Conservation (phyloP, 345 rosid species). For the Anacardium occidentale region DNA sequence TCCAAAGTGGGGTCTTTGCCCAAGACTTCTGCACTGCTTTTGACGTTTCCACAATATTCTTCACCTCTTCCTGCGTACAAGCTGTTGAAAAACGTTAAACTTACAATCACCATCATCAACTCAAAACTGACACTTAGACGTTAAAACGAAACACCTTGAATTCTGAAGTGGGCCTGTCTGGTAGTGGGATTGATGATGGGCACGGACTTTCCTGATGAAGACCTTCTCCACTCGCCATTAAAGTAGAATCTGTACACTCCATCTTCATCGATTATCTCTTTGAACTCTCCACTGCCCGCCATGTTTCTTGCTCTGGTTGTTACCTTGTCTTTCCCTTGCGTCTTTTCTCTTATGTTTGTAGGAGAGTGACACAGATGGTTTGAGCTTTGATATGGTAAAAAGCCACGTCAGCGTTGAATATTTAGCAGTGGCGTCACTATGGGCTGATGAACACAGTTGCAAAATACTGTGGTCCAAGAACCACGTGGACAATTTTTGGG, state of each 20-base stretch:
- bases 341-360: background rate
- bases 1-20: slow-evolving; percentile 48
- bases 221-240: slow-evolving; percentile 36
- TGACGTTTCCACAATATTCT: slow-evolving; percentile 35
- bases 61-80: slow-evolving; percentile 42
- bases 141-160: slow-evolving; percentile 29
- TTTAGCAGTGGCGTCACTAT: background rate
- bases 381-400: too few species aligned
- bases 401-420: background rate
- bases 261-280: slow-evolving; percentile 33
- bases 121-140: background rate
- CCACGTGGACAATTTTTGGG: background rate
- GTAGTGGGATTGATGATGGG: slow-evolving; percentile 38
- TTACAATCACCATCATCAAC: too few species aligned
- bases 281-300: slow-evolving; percentile 40
- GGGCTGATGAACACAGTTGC: background rate
- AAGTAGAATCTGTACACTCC: slow-evolving; percentile 30
- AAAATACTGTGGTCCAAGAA: background rate
- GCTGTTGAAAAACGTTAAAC: slow-evolving; percentile 20
- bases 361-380: background rate
- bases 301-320: slow-evolving; percentile 2
- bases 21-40: slow-evolving; percentile 37
- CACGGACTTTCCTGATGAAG: slow-evolving; percentile 30
- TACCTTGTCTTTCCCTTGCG: background rate
- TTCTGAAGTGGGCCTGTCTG: slow-evolving; percentile 34